These are phyloP conservation scores for Exophiala sp. DNA, from an alignment of 2,329 filamentous ascomycete species.

Conservation along the genomic window DNA sequence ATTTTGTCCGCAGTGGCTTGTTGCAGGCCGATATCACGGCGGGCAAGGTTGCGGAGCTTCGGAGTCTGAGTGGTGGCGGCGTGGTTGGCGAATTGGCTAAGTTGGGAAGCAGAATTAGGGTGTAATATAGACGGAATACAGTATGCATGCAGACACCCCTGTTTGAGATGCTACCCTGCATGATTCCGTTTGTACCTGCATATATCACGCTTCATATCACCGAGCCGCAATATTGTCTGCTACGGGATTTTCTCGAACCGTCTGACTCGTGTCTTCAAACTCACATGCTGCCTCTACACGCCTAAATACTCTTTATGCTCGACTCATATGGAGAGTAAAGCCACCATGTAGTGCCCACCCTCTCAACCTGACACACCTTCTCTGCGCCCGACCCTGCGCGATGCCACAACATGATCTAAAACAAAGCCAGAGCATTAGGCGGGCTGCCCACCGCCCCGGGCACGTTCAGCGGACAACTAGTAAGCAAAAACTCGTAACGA, in stretches of 20 bases:
- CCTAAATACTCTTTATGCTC: too few relatives aligned
- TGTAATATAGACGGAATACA: conserved; percentile 14
- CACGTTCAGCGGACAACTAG: conserved; percentile 48
- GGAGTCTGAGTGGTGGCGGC: conserved; percentile 76
- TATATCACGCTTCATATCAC: background rate
- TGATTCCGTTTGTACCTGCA: background rate
- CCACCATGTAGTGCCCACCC: too few relatives aligned
- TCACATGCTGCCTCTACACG: too few relatives aligned
- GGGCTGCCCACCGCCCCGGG: conserved; percentile 47
- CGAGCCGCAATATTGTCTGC: too few relatives aligned
- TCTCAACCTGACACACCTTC: background rate
- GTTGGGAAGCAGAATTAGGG: conserved; percentile 49
- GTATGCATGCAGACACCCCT: background rate
- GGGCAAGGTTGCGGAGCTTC: conserved; percentile 71
- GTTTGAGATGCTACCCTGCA: background rate
- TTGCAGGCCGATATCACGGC: conserved; percentile 69
- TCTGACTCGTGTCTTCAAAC: too few relatives aligned
- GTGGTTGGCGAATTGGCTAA: conserved; percentile 83
- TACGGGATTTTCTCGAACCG: too few relatives aligned
- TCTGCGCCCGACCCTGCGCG: background rate
- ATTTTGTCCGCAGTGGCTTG: conserved; percentile 84
- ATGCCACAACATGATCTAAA: conserved; percentile 37
- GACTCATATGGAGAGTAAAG: too few relatives aligned
- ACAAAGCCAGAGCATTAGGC: conserved; percentile 45
- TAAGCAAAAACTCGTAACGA: conserved; percentile 49